phyloP scores from a whole-genome alignment of 768 basidiomycete genomes.

The Suillus brevipes region DNA sequence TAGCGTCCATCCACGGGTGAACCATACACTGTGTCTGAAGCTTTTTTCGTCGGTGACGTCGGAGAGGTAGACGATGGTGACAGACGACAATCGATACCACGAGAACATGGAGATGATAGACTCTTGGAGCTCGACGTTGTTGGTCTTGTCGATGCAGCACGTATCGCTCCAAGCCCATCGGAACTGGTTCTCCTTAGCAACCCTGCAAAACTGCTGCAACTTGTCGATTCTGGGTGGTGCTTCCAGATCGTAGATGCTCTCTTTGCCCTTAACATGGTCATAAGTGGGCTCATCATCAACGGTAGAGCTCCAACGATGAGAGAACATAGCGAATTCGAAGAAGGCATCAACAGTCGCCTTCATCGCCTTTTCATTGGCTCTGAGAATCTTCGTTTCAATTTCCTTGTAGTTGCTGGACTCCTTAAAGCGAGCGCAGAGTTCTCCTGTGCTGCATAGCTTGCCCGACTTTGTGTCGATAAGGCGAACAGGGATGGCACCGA shows the following conservation, averaged over 20 bases:
- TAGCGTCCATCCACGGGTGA: conserved; percentile 8
- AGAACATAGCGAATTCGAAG: conserved; percentile 12
- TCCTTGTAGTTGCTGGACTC: not conserved
- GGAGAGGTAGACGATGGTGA: conserved; percentile 22
- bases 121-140: conserved; percentile 26
- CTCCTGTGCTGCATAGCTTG: not conserved
- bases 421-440: not conserved
- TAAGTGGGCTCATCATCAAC: conserved; percentile 3
- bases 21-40: conserved; percentile 7
- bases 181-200: conserved; percentile 19
- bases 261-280: not conserved
- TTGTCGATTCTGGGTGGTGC: conserved; percentile 13
- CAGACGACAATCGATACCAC: conserved; percentile 24
- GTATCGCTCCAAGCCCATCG: conserved; percentile 24
- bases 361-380: not conserved
- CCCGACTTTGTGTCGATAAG: not conserved
- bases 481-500: not conserved
- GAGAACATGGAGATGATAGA: conserved; percentile 28
- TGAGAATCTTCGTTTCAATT: not conserved
- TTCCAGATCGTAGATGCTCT: not conserved
- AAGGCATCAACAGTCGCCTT: not conserved
- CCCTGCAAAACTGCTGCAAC: conserved; percentile 24
- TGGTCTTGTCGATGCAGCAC: conserved; percentile 25
- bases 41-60: conserved; percentile 7
- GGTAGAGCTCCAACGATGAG: conserved; percentile 8